Base-by-base conservation (phyloP, 345 rosid species). In the Microthlaspi erraticum region DNA sequence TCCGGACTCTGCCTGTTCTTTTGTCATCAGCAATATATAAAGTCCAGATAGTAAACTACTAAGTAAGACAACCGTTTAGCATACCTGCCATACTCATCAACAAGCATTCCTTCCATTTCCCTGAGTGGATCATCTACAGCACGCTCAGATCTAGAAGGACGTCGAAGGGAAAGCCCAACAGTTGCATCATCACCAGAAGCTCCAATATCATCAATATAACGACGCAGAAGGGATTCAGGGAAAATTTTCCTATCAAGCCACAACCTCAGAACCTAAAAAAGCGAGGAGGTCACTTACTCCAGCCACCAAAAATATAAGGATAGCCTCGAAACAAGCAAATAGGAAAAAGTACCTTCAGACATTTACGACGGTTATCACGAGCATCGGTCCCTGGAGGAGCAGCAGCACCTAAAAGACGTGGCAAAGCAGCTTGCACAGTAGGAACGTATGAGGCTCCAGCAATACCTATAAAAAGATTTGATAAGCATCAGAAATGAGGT, bases 71-170 rank as follows among this genome's bases (percentile, higher is more conserved):
- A 10, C 33, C 18, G 16, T 60, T 57, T 69, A 49, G 39, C 82
- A 36, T 64, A 95, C 99, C 99, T 92, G 69, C 99, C 99, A 79
- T 95, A 95, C 83, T 95, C 99, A 78, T 95, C 99, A 49, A 95
- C 97, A 79, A 84, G 84, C 91, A 95, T 95, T 82, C 98, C 98
- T 79, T 95, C 99, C 96, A 95, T 95, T 84, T 86, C 99, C 77
- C 99, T 90, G 26, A 95, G 72, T 51, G 99, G 99, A 75, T 95
- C 99, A 74, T 95, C 92, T 17, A 95, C 86, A 46, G 98, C 87
- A 50, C 99, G 92, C 80, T 95, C 98, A 29, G 92, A 83, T 72
- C 97, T 92, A 66, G 99, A 90, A 71, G 98, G 99, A 43, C 91
- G 94, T 60, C 88, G 78, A 31, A 80, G 73, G 66, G 93, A 83